Conservation (phyloP, 257 asterid species). For the Nicotiana tomentosiformis region DNA sequence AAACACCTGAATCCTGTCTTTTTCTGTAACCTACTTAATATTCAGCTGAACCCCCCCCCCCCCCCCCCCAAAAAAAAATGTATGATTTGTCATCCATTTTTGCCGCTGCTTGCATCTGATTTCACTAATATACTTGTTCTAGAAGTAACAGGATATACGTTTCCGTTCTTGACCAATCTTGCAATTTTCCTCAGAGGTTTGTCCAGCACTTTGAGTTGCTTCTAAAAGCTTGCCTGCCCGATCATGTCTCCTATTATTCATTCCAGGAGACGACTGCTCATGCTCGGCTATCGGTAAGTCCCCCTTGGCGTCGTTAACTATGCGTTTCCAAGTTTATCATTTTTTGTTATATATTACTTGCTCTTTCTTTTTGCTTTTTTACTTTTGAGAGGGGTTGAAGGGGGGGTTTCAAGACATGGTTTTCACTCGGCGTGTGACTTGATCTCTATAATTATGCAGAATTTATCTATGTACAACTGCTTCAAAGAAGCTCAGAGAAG, state of each 20-base stretch:
- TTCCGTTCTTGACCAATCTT: constrained; percentile 15
- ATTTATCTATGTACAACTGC: constrained; percentile 47
- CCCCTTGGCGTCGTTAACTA: background rate
- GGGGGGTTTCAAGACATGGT: background rate
- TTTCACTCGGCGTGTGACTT: background rate
- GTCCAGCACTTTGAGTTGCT: constrained; percentile 91
- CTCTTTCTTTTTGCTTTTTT: background rate
- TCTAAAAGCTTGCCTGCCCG: constrained; percentile 86
- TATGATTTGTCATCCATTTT: background rate
- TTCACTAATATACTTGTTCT: constrained; percentile 1
- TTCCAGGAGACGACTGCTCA: constrained; percentile 58
- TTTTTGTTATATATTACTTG: background rate
- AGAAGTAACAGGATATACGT: background rate
- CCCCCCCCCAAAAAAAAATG: background rate
- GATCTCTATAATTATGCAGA: constrained; percentile 30
- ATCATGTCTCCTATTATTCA: constrained; percentile 58
- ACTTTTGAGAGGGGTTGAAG: background rate
- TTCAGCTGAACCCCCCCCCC: background rate
- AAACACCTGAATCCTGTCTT: background rate
- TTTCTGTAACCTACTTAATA: background rate
- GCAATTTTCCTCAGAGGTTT: constrained; percentile 61
- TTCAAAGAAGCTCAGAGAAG: constrained; percentile 83
- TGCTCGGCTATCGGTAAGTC: constrained; percentile 67
- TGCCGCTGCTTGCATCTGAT: background rate
- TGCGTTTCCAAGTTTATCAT: background rate